Base-by-base conservation (phyloP, 2,329 filamentous ascomycete species). In the Colletotrichum graminicola region DNA sequence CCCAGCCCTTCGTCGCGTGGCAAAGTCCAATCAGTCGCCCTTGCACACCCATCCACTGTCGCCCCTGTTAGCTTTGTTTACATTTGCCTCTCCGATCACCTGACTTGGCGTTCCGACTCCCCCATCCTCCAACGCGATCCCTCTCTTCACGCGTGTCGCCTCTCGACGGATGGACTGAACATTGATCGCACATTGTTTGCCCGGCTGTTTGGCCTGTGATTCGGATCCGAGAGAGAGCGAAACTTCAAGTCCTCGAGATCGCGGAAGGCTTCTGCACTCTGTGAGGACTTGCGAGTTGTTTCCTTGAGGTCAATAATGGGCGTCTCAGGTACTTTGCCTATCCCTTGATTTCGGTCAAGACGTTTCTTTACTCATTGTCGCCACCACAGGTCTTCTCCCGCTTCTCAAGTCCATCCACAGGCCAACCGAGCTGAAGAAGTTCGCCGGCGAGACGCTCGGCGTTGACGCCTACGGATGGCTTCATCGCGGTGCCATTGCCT, bases 401-500 rank as follows among this genome's bases (percentile, higher is more conserved):
- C 87, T 98, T 72, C 90, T 99, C 73, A 98, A 98, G 83, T 98
- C 96, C 56, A 98, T 99, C 66, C 96, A 99, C 72, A 94, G 93
- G 78, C 93, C 93, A 78, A 93, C 90, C 62, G 93, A 94, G 76
- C 86, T 99, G 72, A 97, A 94, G 80, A 94, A 94, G 78, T 98
- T 93, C 81, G 84, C 89, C 16, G 96, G 95, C 62, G 91, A 97
- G 82, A 97, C 93, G 1, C 88, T 99, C 57, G 97, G 93, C n/a
- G 91, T 99, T 45, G 96, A 99, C 81, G 95, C 93, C 68, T 99
- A 99, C 86, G 96, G 95, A 80, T 99, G 97, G 96, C 90, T 99
- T 66, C 96, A 99, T 82, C 92, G 96, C 75, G 97, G 95, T 65
- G 94, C 94, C 57, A 91, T 97, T 75, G 89, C 93, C 61, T 98